phyloP scores from a whole-genome alignment of 2,329 filamentous ascomycete genomes.

The Ophiostoma australiae region DNA sequence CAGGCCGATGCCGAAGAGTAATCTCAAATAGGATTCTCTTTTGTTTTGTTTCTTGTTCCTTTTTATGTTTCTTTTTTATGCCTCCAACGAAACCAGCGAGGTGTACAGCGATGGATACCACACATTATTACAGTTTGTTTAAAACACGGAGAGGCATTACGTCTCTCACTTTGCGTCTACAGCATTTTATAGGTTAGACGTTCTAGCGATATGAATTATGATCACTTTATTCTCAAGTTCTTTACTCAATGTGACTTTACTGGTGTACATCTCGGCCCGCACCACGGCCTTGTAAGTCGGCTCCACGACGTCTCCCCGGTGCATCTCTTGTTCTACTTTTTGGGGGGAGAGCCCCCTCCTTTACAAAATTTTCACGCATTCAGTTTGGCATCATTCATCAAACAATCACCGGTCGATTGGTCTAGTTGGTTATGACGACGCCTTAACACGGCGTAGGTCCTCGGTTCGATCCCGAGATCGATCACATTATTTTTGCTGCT shows the following conservation, averaged over 20 bases:
- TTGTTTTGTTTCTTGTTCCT: background rate
- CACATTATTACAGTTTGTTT: constrained; percentile 10
- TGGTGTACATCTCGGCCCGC: background rate
- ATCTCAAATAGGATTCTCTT: background rate
- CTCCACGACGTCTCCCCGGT: background rate
- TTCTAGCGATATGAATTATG: constrained; percentile 12
- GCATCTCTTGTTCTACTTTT: background rate
- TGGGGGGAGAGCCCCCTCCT: background rate
- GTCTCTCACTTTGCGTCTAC: background rate
- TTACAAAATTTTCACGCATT: background rate
- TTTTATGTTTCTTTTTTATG: background rate
- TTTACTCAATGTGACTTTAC: background rate
- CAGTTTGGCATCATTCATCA: background rate
- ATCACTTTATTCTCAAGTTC: background rate
- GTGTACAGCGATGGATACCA: constrained; percentile 14
- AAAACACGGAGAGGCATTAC: background rate
- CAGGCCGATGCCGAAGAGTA: constrained; percentile 52
- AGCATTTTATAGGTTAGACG: constrained; percentile 1
- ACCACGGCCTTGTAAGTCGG: background rate
- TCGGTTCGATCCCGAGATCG: constrained; percentile 16
- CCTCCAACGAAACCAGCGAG: background rate
- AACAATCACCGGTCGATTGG: constrained; percentile 1
- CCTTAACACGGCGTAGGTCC: constrained; percentile 17
- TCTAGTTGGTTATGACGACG: constrained; percentile 11
- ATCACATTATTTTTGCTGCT: constrained; percentile 4